Percentiles rank a stretch among this genome's conserved stretches.
phyloP scores from a whole-genome alignment of 768 basidiomycete species.

The Kwoniella europaea region DNA sequence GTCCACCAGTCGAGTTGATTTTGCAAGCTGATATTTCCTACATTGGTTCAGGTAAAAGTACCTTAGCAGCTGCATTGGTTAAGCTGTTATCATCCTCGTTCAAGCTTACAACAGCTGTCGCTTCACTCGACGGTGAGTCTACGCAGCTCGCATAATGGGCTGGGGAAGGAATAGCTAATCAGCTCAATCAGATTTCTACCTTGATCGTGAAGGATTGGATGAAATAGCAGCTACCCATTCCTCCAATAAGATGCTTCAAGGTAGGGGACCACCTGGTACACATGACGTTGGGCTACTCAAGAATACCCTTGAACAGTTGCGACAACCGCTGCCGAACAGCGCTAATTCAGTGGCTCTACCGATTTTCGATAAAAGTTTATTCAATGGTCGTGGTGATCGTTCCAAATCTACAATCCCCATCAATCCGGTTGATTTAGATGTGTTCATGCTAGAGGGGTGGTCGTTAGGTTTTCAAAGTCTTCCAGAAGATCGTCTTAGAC shows the following conservation, averaged over 20 bases:
- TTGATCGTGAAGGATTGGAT: constrained; percentile 69
- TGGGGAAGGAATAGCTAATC: constrained; percentile 68
- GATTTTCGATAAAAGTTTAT: constrained; percentile 82
- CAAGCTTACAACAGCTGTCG: constrained; percentile 33
- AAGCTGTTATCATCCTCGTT: constrained; percentile 52
- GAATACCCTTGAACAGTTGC: constrained; percentile 63
- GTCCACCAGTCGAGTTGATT: no score
- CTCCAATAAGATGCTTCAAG: constrained; percentile 70
- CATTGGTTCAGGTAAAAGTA: constrained; percentile 68
- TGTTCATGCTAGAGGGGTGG: constrained; percentile 93
- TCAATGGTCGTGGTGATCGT: constrained; percentile 81
- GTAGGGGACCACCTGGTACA: constrained; percentile 88
- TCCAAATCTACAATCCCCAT: constrained; percentile 62
- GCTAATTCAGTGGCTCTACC: constrained; percentile 62
- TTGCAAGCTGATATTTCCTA: neutral
- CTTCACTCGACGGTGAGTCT: constrained; percentile 53
- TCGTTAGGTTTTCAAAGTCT: constrained; percentile 83
- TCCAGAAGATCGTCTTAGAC: constrained; percentile 62
- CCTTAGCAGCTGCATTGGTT: constrained; percentile 67
- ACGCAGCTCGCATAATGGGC: neutral
- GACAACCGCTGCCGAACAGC: constrained; percentile 56
- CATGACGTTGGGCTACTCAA: constrained; percentile 77
- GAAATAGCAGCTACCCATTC: constrained; percentile 66
- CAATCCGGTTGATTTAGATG: constrained; percentile 64
- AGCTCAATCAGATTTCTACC: constrained; percentile 75